Conservation (phyloP, 768 basidiomycete species). For the Lentinula aciculospora region DNA sequence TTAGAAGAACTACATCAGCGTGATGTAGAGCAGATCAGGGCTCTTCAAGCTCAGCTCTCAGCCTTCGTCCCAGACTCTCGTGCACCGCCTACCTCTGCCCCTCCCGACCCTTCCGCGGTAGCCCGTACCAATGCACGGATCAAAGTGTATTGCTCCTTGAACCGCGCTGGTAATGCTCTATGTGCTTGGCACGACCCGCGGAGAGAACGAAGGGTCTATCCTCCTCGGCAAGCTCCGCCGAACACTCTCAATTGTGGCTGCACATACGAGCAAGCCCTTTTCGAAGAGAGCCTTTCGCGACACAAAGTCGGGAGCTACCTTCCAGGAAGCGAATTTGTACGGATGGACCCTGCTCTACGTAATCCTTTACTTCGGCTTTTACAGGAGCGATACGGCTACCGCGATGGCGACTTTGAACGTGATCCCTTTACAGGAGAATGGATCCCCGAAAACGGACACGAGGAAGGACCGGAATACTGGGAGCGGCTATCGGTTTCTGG, state of each 20-base stretch:
- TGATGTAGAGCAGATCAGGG: conserved; percentile 38
- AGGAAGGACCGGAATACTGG: conserved; percentile 59
- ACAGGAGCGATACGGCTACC: conserved; percentile 68
- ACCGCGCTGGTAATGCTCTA: conserved; percentile 83
- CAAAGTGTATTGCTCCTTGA: conserved; percentile 72
- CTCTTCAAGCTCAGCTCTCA: conserved; percentile 42
- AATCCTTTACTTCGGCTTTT: conserved; percentile 74
- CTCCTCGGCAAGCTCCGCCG: conserved; percentile 75
- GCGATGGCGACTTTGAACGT: conserved; percentile 83
- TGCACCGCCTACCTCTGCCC: conserved; percentile 34
- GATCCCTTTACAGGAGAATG: conserved; percentile 60
- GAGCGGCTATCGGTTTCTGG: conserved; percentile 47
- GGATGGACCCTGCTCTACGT: conserved; percentile 84
- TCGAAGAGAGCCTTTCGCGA: conserved; percentile 77
- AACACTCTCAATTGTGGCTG: conserved; percentile 85
- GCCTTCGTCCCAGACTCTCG: conserved; percentile 16
- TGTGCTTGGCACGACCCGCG: conserved; percentile 91
- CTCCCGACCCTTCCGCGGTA: conserved; percentile 62
- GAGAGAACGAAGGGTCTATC: conserved; percentile 70
- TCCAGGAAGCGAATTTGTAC: conserved; percentile 78
- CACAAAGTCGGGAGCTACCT: conserved; percentile 78
- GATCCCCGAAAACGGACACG: conserved; percentile 60
- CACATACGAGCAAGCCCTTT: conserved; percentile 78
- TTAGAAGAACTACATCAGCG: conserved; percentile 57
- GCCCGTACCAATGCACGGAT: conserved; percentile 69